These are phyloP conservation scores for Rhexocercosporidium sp. DNA, from an alignment of 2,329 filamentous ascomycete species.

Conservation along the genomic window DNA sequence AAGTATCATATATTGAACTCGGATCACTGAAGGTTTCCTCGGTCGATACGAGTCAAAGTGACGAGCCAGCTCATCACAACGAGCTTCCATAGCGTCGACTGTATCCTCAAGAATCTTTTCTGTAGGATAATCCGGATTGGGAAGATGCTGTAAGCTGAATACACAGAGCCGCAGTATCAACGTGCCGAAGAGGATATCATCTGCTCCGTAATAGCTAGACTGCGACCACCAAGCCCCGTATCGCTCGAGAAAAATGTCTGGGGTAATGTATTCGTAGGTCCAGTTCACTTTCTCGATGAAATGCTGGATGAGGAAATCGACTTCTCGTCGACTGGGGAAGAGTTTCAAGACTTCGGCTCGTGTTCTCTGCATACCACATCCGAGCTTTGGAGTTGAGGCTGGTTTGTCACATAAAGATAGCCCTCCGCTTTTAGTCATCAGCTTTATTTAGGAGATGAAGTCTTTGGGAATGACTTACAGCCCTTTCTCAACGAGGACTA, in stretches of 20 bases:
- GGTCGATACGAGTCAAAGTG: neutral
- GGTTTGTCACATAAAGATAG: neutral
- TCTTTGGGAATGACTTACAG: neutral
- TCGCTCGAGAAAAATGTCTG: neutral
- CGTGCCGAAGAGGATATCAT: conserved; percentile 1
- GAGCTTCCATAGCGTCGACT: neutral
- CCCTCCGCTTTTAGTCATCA: neutral
- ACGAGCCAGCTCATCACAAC: neutral
- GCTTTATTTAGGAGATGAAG: neutral
- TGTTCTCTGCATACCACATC: neutral
- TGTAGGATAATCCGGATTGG: conserved; percentile 3
- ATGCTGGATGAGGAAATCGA: conserved; percentile 7
- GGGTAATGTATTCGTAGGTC: neutral
- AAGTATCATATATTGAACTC: neutral
- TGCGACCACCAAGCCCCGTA: conserved; percentile 2
- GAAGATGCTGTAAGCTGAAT: conserved; percentile 13
- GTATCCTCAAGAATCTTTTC: neutral
- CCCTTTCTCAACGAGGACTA: neutral
- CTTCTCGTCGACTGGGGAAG: neutral
- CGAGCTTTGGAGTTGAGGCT: neutral
- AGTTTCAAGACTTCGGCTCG: neutral
- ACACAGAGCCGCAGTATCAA: conserved; percentile 3
- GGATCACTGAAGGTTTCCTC: neutral
- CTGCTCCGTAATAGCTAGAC: neutral
- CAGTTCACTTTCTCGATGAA: conserved; percentile 2